A percentile compares a stretch with the other conserved stretches of the same genome.
These are phyloP conservation scores for Chloranthus sessilifolius DNA, from an alignment of 164 flowering plant genomes.

Conservation along the genomic window DNA sequence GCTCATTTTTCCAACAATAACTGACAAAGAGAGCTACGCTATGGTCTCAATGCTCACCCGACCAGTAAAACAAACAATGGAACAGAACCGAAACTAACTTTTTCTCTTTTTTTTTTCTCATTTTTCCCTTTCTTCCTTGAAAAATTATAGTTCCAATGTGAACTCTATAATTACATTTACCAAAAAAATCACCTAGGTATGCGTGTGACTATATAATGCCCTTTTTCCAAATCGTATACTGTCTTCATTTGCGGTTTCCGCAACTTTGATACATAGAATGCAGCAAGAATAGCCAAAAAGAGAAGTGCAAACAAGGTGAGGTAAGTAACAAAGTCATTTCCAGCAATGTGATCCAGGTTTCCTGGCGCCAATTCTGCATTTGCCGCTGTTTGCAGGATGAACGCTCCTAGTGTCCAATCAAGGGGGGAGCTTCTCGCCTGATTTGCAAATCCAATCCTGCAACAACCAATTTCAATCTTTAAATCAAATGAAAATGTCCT, in stretches of 20 bases:
- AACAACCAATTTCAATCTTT: background rate
- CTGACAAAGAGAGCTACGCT: background rate
- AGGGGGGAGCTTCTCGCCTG: slow-evolving; percentile 21
- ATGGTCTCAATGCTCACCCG: background rate
- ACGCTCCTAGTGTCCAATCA: slow-evolving; percentile 54
- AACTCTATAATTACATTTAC: slow-evolving; percentile 14
- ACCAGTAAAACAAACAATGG: no score
- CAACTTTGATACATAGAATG: slow-evolving; percentile 29
- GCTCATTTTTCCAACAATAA: no score
- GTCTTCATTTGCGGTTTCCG: slow-evolving; percentile 47
- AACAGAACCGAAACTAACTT: background rate
- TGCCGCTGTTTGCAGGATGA: slow-evolving; percentile 31
- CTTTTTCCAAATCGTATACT: slow-evolving; percentile 52
- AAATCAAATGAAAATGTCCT: background rate
- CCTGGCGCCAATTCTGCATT: slow-evolving; percentile 28
- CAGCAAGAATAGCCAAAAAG: slow-evolving; percentile 29
- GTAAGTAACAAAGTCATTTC: slow-evolving; percentile 26
- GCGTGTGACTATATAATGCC: slow-evolving; percentile 38
- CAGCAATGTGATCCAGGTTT: slow-evolving; percentile 19
- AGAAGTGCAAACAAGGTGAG: slow-evolving; percentile 37
- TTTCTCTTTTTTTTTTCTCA: background rate
- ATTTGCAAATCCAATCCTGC: slow-evolving; percentile 38
- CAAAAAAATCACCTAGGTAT: slow-evolving; percentile 25
- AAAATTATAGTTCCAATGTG: slow-evolving; percentile 2
- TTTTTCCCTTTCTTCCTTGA: background rate